Evolutionary conservation across 2,329 filamentous ascomycete species (phyloP).

Genomic region (Monilinia polystroma): DNA sequence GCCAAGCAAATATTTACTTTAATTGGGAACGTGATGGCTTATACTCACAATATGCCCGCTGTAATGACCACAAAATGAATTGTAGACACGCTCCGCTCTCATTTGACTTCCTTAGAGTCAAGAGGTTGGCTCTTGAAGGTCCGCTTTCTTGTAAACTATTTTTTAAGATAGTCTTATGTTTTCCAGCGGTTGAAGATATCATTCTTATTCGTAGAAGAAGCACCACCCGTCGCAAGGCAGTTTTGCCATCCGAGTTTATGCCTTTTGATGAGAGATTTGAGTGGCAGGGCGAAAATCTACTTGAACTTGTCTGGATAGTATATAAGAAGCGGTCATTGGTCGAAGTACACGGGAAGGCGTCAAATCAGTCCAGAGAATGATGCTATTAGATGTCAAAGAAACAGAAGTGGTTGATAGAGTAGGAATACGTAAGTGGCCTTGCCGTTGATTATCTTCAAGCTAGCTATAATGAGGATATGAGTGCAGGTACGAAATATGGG

Average conservation of each 20-base stretch:
- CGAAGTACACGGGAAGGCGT: not conserved
- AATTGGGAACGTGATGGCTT: constrained; percentile 10
- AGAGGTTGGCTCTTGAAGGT: not conserved
- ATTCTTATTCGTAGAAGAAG: not conserved
- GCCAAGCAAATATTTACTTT: constrained; percentile 1
- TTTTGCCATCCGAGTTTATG: not conserved
- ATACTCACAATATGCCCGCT: not conserved
- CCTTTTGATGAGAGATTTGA: not conserved
- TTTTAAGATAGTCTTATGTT: constrained; percentile 6
- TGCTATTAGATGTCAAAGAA: not conserved
- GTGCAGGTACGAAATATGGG: not conserved
- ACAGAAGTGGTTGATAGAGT: not conserved
- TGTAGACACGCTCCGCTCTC: constrained; percentile 12
- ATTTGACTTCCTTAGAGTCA: not conserved
- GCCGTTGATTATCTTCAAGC: not conserved
- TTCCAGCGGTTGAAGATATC: constrained; percentile 3
- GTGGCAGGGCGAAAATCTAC: not conserved
- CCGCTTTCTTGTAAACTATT: constrained; percentile 4
- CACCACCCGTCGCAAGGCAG: not conserved
- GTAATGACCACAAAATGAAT: not conserved
- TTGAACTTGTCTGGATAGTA: not conserved
- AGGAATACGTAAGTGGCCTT: not conserved
- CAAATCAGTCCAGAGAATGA: not conserved
- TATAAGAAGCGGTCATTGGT: not conserved
- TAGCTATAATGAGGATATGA: not conserved